Evolutionary conservation across 2,329 filamentous ascomycete species (phyloP), one percentile per base, ranked within the genome.

Genomic region (Aspergillus tanneri): DNA sequence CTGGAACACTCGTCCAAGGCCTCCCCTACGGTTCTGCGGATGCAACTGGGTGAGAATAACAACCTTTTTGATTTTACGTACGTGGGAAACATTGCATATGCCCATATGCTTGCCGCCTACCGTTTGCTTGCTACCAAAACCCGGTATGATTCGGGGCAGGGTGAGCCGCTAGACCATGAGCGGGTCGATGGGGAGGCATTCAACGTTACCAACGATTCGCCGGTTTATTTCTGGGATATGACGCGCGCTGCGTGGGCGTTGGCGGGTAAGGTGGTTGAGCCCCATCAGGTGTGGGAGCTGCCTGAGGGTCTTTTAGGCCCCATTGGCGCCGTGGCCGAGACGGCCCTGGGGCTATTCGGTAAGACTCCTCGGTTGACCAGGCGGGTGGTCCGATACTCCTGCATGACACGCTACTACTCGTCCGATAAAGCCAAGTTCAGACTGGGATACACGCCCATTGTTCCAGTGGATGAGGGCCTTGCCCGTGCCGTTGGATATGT

Each of bases 201-300:
- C 75, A 84, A 96, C 72, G 82, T 97, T 63, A 93, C 90, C 49
- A 97, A 97, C 69, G 88, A 90, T 70, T 77, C 83, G 58, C 92
- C 92, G 4, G 78, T 95, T 16, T 92, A 92, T 68, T 95, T 96
- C 71, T 95, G 93, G 84, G 90, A 95, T 70, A 87, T 95, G 65
- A 83, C 87, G 50, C 80, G 88, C 32, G 83, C 84, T 30, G 79
- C 96, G 38, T 97, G 89, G 89, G 77, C 75, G 7, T 57, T 74
- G 21, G 71, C 73, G 21, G 71, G 67, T 28, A 71, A 73, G 32
- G 63, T 71, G 5, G 71, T 77, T 10, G 68, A 74, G 52, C 69
- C 71, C 6, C 40, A 65, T 4, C 57, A 74, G 48, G 70, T 74
- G 24, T 73, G 68, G 65, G 62, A 58, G 16, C 59, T 76, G 16